phyloP scores from a whole-genome alignment of 2,329 filamentous ascomycete species.

The Gremmenia infestans region DNA sequence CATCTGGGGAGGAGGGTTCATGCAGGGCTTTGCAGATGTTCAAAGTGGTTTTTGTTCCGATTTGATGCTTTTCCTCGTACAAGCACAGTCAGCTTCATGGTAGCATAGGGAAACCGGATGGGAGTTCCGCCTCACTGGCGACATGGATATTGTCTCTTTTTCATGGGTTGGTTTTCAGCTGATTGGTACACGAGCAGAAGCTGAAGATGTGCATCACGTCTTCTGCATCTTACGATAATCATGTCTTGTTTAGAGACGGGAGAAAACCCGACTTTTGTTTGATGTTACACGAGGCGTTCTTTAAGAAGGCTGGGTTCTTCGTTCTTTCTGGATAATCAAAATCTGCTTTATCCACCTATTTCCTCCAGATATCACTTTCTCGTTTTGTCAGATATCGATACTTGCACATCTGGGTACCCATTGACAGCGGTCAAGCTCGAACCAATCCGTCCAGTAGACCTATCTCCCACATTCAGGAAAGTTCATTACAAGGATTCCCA shows the following conservation, averaged over 20 bases:
- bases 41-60: background rate
- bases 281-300: background rate
- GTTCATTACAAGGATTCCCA: too few species aligned
- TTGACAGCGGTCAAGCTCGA: too few species aligned
- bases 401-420: too few species aligned
- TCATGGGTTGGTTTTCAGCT: background rate
- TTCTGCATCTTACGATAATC: background rate
- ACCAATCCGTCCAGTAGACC: too few species aligned
- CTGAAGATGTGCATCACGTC: background rate
- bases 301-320: too few species aligned
- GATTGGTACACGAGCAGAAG: background rate
- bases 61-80: background rate
- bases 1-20: background rate
- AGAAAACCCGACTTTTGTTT: background rate
- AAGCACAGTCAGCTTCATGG: conserved; percentile 1
- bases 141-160: background rate
- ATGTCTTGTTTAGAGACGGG: background rate
- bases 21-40: background rate
- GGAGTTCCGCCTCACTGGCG: background rate
- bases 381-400: too few species aligned
- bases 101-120: background rate
- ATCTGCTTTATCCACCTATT: too few species aligned
- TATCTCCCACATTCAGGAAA: too few species aligned
- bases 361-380: too few species aligned
- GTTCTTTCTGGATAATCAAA: too few species aligned